Base-by-base conservation (phyloP, 2,329 filamentous ascomycete species). In the Colletotrichum sp. region DNA sequence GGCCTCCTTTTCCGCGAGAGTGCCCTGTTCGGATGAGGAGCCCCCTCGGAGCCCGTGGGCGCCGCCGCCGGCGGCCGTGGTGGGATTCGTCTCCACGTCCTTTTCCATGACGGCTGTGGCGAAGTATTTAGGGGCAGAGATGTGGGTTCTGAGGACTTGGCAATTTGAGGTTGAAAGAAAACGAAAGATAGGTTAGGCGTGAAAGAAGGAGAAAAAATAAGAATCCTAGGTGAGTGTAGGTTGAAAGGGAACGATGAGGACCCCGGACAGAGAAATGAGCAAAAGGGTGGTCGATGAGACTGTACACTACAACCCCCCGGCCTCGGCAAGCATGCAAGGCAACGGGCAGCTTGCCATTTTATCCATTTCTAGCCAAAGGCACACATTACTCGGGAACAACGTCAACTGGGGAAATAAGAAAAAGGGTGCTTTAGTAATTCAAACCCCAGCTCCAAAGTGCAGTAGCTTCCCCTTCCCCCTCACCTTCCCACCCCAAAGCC, bases 11-110 rank as follows among this genome's bases (percentile, higher is more conserved):
- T 71, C 71, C 39, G 71, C 36, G 52, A 75, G 30, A n/a, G 65
- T 76, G 18, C 32, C 65, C 15, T 62, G 70, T n/a, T 65, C 59
- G 3, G 71, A 66, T 18, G 64, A 68, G 44, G 59, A 59, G 32
- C 49, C 71, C 52, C n/a, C 70, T 71, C 66, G 74, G 74, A 44
- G 66, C 39, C 74, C 65, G 60, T 62, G 65, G 78, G 59, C 71
- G 39, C 63, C 60, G 32, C 18, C 59, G 59, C 2, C 59, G 59
- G 7, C 28, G 32, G 28, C 26, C 26, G 44, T 60, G 12, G 67
- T 28, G 59, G 52, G 63, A 39, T 52, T 28, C 66, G 65, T 62
- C 67, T 71, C 75, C 60, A 55, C 21, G 26, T 75, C 65, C 65
- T 76, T 71, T 36, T 75, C 52, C 74, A 76, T 76, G 15, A 15